Percentiles rank a stretch among this genome's conserved stretches.
Conservation (phyloP, 1,284 basidiomycete genomes). For the Cystobasidiaceae sp. region DNA sequence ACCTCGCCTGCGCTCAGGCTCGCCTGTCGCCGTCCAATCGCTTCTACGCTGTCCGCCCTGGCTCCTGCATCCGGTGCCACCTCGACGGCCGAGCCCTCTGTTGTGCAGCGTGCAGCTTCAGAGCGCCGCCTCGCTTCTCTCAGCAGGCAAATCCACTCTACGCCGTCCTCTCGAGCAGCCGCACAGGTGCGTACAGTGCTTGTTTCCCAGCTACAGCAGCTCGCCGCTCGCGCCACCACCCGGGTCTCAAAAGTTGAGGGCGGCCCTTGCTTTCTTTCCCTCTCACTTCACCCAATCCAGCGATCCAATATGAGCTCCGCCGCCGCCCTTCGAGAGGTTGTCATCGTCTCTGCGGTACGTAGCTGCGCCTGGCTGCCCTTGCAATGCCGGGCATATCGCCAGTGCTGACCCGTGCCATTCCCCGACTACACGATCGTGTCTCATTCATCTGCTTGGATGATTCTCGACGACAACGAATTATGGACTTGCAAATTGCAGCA, state of each 20-base stretch:
- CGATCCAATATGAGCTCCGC: neutral
- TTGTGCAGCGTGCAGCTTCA: neutral
- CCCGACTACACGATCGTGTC: too few relatives aligned
- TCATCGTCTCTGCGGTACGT: slow-evolving; percentile 29
- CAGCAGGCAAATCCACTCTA: neutral
- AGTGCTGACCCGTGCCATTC: neutral
- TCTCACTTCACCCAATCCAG: neutral
- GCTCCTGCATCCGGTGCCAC: too few relatives aligned
- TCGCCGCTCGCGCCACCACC: too few relatives aligned
- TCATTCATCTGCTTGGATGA: neutral
- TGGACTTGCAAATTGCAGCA: neutral
- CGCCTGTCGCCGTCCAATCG: too few relatives aligned
- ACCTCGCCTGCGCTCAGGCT: too few relatives aligned
- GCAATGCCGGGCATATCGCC: neutral
- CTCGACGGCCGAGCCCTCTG: neutral
- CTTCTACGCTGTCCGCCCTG: too few relatives aligned
- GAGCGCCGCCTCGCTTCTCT: neutral
- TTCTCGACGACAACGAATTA: slow-evolving; percentile 56
- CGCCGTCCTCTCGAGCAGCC: neutral
- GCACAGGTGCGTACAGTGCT: neutral
- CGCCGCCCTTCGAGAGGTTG: slow-evolving; percentile 22
- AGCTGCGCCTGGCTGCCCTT: neutral
- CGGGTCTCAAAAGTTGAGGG: too few relatives aligned
- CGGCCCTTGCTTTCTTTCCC: too few relatives aligned
- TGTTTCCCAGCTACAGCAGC: too few relatives aligned